Evolutionary conservation across 2,329 filamentous ascomycete species (phyloP).

Genomic region (Fusarium multiceps): DNA sequence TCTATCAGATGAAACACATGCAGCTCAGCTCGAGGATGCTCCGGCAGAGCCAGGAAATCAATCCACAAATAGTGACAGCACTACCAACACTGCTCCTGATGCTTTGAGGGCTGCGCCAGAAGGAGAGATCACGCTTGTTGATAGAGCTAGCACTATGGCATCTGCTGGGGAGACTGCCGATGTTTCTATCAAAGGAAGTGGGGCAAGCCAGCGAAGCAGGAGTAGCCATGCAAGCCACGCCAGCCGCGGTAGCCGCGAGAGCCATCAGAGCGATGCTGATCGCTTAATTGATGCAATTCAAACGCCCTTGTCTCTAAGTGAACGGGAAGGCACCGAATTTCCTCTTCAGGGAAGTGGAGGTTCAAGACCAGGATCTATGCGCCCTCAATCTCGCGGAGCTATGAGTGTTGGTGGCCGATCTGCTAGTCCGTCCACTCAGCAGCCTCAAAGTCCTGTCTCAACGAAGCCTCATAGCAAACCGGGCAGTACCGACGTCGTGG

Average conservation of each 20-base stretch:
- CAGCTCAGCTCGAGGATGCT: conserved; percentile 20
- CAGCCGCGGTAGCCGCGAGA: conserved; percentile 63
- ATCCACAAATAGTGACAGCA: conserved; percentile 28
- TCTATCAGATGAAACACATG: conserved; percentile 59
- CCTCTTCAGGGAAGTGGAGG: conserved; percentile 33
- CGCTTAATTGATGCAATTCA: conserved; percentile 78
- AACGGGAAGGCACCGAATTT: conserved; percentile 50
- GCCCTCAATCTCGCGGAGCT: conserved; percentile 7
- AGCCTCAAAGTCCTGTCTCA: conserved; percentile 16
- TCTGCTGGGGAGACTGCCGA: conserved; percentile 22
- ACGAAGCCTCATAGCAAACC: conserved; percentile 42
- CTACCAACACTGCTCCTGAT: conserved; percentile 37
- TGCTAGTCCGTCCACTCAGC: conserved; percentile 18
- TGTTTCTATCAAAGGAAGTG: conserved; percentile 26
- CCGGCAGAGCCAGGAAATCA: conserved; percentile 11
- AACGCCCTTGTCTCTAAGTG: conserved; percentile 62
- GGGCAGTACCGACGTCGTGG: conserved; percentile 55
- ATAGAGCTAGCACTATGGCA: conserved; percentile 53
- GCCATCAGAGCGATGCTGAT: conserved; percentile 72
- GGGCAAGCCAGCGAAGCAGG: conserved; percentile 49
- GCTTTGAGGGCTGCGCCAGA: conserved; percentile 49
- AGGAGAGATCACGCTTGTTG: conserved; percentile 72
- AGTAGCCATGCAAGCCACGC: conserved; percentile 56
- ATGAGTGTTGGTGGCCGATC: conserved; percentile 21
- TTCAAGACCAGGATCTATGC: conserved; percentile 30